Base-by-base conservation (phyloP, 345 rosid genomes). In the Hypericum perforatum region DNA sequence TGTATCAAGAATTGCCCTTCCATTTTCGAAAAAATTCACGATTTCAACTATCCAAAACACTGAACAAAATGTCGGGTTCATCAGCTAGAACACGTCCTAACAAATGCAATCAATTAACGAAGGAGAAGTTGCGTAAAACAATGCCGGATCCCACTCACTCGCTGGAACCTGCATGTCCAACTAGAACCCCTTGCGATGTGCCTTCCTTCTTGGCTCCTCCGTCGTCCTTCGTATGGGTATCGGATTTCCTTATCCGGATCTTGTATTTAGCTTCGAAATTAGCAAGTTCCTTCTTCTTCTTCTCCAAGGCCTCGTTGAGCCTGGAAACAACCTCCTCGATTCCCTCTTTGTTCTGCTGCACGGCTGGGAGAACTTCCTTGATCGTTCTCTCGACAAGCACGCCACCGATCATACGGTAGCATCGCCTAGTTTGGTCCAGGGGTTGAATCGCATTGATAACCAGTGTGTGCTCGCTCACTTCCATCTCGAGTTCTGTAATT, bases 401-500 rank as follows among this genome's bases (percentile, higher is more conserved):
- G 39, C 98, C 95, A 49, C 98, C 96, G 5, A 91, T 91, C 96
- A 85, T 81, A 53, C 94, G 73, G 64, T 81, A 92, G 64, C 98
- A 92, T 47, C 85, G 74, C 62, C 96, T 78, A 0, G 89, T 75
- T 36, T 71, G 95, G 56, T 85, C 95, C 0, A 88, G 94, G 2
- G 96, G 96, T 61, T 81, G 85, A 52, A 92, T 82, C 11, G 96
- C 94, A 64, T 76, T 88, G 37, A 83, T 82, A 55, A 92, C 96
- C 57, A 88, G 70, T 0, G 90, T 71, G 61, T 92, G 95, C 73
- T 92, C 96, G 37, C 94, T 85, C 37, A 72, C 88, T 70, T 82
- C 96, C 96, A 91, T 82, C 82, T 91, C 98, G 63, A 87, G 81
- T 38, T 91, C 96, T 0, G 95, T 91, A 43, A 91, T 82, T 76